Evolutionary conservation across 495 filamentous ascomycete genomes (phyloP), one percentile per base, ranked within the genome.

Genomic region (Podospora pseudoanserina): DNA sequence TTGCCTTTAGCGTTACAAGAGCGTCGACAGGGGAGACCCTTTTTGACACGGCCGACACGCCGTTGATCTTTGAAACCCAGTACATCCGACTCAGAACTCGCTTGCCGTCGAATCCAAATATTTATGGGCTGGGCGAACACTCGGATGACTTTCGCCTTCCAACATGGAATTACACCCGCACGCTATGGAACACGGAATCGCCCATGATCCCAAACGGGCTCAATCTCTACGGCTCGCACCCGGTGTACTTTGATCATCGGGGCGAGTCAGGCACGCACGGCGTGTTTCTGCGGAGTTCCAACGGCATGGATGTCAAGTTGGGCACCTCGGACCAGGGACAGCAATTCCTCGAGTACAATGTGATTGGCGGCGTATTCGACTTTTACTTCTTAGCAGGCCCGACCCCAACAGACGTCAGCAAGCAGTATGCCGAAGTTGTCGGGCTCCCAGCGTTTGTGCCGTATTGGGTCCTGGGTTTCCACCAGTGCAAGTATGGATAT

Each of bases 231-330:
- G 91, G 92, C 6, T 88, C 84, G 67, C 93, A 96, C 71, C 93
- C 93, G 0, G 81, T 97, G 6, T 97, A 96, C 78, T 89, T 91
- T 70, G 93, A 96, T 61, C 90, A 92, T 74, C 88, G 93, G 5
- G 6, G 90, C 3, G 73, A 73, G 13, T 75, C 82, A 4, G 87
- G 89, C 9, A 90, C 92, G 2, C 93, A 96, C 72, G 93, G 90
- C 44, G 93, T 96, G n/a, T 93, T 96, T 78, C 80, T 96, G 39
- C 77, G 92, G 68, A 94, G 90, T 74, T 88, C 88, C n/a, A 91
- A 91, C 72, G 93, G 92, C 9, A 96, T 96, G 91, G 92, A 96
- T 68, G 82, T 97, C 79, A 89, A 89, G 69, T 89, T 96, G 79
- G 84, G 90, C 74, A 84, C 86, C 65, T 86, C 83, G 4, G 78